These are phyloP conservation scores for Chalciporus piperatus DNA, from an alignment of 768 basidiomycete species.

Conservation along the genomic window DNA sequence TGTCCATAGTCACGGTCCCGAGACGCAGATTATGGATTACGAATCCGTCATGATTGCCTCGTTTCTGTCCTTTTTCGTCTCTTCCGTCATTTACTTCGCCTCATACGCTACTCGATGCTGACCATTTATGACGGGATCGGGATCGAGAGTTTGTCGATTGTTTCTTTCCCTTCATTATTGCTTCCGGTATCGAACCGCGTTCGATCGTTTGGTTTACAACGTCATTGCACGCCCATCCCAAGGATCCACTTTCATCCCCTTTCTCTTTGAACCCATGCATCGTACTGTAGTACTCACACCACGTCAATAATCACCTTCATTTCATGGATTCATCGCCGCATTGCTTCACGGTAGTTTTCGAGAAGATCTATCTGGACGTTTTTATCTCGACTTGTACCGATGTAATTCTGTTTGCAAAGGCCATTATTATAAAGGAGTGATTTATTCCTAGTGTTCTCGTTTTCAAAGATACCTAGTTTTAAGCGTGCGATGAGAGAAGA, in stretches of 20 bases:
- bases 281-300: constrained; percentile 27
- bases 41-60: constrained; percentile 50
- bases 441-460: constrained; percentile 28
- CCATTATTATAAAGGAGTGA: constrained; percentile 37
- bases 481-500: not conserved
- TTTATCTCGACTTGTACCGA: constrained; percentile 29
- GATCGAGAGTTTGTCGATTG: constrained; percentile 5
- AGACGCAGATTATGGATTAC: constrained; percentile 71
- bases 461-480: not conserved
- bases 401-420: constrained; percentile 36
- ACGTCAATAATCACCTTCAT: constrained; percentile 27
- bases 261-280: constrained; percentile 10
- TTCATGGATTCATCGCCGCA: constrained; percentile 30
- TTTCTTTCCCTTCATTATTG: constrained; percentile 6
- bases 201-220: constrained; percentile 15
- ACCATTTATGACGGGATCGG: constrained; percentile 14
- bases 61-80: not conserved
- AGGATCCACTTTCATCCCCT: not conserved
- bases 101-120: constrained; percentile 22
- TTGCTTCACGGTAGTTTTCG: constrained; percentile 34
- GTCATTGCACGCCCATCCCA: not conserved
- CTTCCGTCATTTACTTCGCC: constrained; percentile 2
- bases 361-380: constrained; percentile 36
- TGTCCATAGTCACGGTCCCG: constrained; percentile 77
- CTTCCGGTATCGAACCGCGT: constrained; percentile 12